Conservation (phyloP, 768 basidiomycete species). For the Dictyophora rubrovolvata region DNA sequence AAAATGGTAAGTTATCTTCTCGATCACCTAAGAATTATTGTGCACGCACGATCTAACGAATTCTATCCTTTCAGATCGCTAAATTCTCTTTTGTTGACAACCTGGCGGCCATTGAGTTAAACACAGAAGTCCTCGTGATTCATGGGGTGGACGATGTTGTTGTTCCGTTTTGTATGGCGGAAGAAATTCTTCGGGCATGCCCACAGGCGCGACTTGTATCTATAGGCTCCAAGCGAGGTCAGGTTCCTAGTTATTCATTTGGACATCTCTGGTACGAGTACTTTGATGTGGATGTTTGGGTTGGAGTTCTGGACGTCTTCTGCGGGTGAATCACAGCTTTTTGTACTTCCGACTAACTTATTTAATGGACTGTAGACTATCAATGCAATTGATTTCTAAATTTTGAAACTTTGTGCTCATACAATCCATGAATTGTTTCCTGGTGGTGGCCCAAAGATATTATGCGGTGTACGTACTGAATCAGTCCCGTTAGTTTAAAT, state of each 20-base stretch:
- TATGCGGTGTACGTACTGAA: no score
- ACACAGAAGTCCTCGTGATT: conserved; percentile 27
- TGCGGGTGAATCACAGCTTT: no score
- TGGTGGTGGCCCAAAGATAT: no score
- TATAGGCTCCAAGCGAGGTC: conserved; percentile 24
- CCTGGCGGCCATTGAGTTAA: conserved; percentile 23
- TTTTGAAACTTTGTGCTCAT: no score
- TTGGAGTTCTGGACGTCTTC: conserved; percentile 28
- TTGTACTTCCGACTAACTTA: no score
- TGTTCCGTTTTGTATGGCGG: conserved; percentile 28
- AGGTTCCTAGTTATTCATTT: conserved; percentile 28
- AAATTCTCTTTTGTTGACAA: conserved; percentile 22
- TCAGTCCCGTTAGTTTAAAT: no score
- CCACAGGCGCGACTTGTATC: conserved; percentile 28
- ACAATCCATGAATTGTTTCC: no score
- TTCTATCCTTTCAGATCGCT: neutral
- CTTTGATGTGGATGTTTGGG: conserved; percentile 33
- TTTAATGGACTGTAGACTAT: no score
- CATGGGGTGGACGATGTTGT: conserved; percentile 31
- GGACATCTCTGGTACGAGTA: conserved; percentile 40
- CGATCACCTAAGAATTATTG: no score
- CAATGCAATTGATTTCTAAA: no score
- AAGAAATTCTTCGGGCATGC: conserved; percentile 26
- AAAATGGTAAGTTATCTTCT: neutral
- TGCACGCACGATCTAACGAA: no score